Percentiles rank a stretch among this genome's conserved stretches.
phyloP scores from a whole-genome alignment of 768 basidiomycete genomes.

The Suillus tomentosus region DNA sequence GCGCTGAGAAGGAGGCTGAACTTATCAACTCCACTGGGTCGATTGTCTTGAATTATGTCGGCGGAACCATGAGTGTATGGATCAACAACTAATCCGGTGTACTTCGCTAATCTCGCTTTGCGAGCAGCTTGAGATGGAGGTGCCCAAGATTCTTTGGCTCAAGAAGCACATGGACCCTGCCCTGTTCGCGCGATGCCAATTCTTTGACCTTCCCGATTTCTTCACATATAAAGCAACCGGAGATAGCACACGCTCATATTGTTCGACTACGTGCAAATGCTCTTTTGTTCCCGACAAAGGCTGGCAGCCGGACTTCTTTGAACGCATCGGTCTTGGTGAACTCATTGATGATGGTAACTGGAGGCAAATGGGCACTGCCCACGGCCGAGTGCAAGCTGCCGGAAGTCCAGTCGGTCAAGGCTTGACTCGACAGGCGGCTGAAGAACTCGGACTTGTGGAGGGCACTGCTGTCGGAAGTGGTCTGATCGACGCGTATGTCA shows the following conservation, averaged over 20 bases:
- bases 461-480: conserved; percentile 94
- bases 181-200: conserved; percentile 75
- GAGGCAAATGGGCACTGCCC: conserved; percentile 69
- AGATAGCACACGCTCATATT: conserved; percentile 73
- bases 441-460: conserved; percentile 79
- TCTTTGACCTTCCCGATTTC: conserved; percentile 94
- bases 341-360: conserved; percentile 66
- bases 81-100: conserved; percentile 3
- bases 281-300: conserved; percentile 86
- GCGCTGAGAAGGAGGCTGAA: conserved; percentile 90
- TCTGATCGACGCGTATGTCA: conserved; percentile 89
- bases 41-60: conserved; percentile 90
- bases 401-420: conserved; percentile 85
- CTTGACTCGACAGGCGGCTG: conserved; percentile 74
- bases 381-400: conserved; percentile 73
- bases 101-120: conserved; percentile 13
- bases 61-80: conserved; percentile 90
- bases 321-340: conserved; percentile 76
- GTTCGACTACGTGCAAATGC: conserved; percentile 96
- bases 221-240: conserved; percentile 91
- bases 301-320: conserved; percentile 90
- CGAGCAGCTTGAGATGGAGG: conserved; percentile 92
- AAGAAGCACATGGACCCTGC: conserved; percentile 81
- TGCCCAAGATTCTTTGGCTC: conserved; percentile 97
- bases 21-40: conserved; percentile 85